Base-by-base conservation (phyloP, 495 filamentous ascomycete genomes). In the Podospora pseudoanserina region DNA sequence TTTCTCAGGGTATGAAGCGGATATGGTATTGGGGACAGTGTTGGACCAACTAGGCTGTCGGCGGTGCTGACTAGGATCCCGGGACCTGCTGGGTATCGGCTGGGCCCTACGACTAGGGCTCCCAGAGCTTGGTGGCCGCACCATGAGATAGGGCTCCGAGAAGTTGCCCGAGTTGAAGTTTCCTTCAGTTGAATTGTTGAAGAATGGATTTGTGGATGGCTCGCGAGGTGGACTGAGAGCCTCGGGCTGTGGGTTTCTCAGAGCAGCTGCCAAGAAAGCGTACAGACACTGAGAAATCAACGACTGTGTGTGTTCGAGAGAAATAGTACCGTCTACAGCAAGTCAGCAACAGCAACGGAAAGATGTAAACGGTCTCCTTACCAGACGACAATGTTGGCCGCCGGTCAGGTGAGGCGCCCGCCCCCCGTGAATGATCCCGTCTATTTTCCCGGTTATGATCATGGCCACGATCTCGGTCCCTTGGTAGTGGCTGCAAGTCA, bases 401-500 rank as follows among this genome's bases (percentile, higher is more conserved):
- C 32, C 67, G 34, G 58, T 75, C 71, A 15, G 71, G 72, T 2
- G 39, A 39, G 18, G 63, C 54, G 34, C 59, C 60, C 11, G 59
- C 32, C 32, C 26, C 55, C 57, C 67, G 65, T 5, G 57, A 26
- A 34, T 64, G 66, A n/a, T 70, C 74, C 32, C 60, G 56, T 53
- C 63, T 65, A 0, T 49, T 39, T 15, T 18, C 20, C 32, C 11
- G 28, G 32, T 63, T n/a, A 5, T 18, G 61, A 23, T 63, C 61
- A 49, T 32, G 61, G 61, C 32, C 61, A 13, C 27, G 59, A 32
- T 58, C 56, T 15, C 59, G 34, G 7, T 65, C 71, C 20, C 71
- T 64, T 53, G 66, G 70, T 59, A 64, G 69, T 15, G 87, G 87
- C 67, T 86, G 85, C 60, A 97, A 74, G 74, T 97, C 93, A 71